Conservation (phyloP, 495 filamentous ascomycete genomes). For the Choiromyces venosus region DNA sequence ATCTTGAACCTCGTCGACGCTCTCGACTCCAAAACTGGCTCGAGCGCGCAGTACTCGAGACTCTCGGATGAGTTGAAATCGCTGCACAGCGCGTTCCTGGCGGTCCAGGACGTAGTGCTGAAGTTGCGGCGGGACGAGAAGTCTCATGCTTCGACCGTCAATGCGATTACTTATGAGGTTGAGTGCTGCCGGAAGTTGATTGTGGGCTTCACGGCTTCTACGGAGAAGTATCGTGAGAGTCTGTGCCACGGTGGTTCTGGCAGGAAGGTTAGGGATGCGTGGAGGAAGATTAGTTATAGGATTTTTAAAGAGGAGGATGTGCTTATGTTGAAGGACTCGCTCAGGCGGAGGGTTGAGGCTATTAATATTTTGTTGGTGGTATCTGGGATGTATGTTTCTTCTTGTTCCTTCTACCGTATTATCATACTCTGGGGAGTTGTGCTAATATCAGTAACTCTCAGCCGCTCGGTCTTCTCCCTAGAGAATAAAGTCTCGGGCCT, state of each 20-base stretch:
- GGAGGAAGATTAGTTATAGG: slow-evolving; percentile 6
- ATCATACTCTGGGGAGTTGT: not conserved
- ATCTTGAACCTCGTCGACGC: slow-evolving; percentile 1
- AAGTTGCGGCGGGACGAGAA: not conserved
- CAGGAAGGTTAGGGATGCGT: slow-evolving; percentile 6
- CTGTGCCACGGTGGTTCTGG: slow-evolving; percentile 4
- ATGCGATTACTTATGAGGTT: slow-evolving; percentile 7
- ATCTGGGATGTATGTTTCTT: not conserved
- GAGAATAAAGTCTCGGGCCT: not conserved
- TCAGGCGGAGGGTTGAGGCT: not conserved
- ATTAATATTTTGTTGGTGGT: slow-evolving; percentile 2
- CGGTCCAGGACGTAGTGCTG: not conserved
- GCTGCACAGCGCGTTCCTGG: not conserved
- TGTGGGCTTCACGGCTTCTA: not conserved
- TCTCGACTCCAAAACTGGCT: not conserved
- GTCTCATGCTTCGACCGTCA: not conserved
- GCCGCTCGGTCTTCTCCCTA: not conserved
- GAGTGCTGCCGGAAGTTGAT: slow-evolving; percentile 8
- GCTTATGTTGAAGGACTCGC: slow-evolving; percentile 1
- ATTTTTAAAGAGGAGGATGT: slow-evolving; percentile 2
- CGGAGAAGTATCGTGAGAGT: slow-evolving; percentile 12
- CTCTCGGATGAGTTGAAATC: slow-evolving; percentile 7
- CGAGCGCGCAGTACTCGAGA: not conserved
- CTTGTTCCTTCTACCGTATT: not conserved
- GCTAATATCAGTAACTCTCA: not conserved